Base-by-base conservation (phyloP, 768 basidiomycete species). In the Suillus weaverae region DNA sequence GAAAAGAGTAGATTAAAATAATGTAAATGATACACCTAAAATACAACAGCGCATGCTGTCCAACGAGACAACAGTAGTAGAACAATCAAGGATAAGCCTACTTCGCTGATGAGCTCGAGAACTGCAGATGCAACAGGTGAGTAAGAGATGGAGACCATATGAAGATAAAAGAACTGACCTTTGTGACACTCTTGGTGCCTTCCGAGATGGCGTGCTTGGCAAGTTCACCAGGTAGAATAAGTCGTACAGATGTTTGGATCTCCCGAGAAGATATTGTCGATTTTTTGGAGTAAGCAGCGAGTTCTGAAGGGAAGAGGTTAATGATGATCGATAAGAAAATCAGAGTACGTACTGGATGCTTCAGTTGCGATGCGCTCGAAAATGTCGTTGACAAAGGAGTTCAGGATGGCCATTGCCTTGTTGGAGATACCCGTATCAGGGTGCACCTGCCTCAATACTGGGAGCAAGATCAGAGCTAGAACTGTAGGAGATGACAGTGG, bases 171-270 rank as follows among this genome's bases (percentile, higher is more conserved):
- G 35, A 41, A 65, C 70, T 35, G 55, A 78, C 79, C 81, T 89
- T 89, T 69, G 89, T 89, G 65, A 89, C 88, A 39, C 84, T 85
- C 81, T 89, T 89, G 60, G 86, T 89, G 64, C 97, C 97, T 79
- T 99, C 97, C 33, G 95, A 97, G 78, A 98, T 97, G 62, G 97
- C 97, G 76, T 99, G 97, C 84, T 99, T 99, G 74, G 95, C 92
- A 51, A 99, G 88, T 81, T 98, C 96, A 80, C 95, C 97, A 66
- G 96, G 95, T 33, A 99, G 89, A 74, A 99, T 97, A 53, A 97
- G 85, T 64, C 96, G 91, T 60, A 97, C 96, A 46, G 93, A 86
- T 36, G 97, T 99, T 80, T 98, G 97, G 74, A 99, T 99, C 80
- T 99, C 97, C 65, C 97, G 92, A 30, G 95, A 97, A 22, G 96